Evolutionary conservation across 352 stramenopile genomes (phyloP).

Genomic region (Phytophthora niederhauseri): DNA sequence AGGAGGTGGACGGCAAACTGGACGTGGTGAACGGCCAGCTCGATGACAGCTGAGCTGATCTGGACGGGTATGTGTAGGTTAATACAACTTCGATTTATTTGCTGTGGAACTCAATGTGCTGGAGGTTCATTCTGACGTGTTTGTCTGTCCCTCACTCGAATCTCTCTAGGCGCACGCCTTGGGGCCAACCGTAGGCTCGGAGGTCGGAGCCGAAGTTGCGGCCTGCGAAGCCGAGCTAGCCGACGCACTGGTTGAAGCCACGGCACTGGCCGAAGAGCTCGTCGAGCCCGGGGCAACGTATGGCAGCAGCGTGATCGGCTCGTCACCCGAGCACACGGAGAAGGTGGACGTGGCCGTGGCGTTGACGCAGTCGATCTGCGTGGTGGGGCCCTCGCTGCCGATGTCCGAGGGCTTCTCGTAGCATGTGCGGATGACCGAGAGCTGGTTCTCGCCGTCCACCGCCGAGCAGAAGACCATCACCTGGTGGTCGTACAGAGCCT

Average conservation of each 20-base stretch:
- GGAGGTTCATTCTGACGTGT: neutral
- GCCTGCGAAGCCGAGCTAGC: constrained; percentile 2
- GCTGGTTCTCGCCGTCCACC: constrained; percentile 59
- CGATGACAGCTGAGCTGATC: neutral
- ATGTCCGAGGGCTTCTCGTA: constrained; percentile 49
- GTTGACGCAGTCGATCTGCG: constrained; percentile 58
- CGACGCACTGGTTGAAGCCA: neutral
- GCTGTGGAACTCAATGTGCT: neutral
- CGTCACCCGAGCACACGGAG: constrained; percentile 46
- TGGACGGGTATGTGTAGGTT: neutral
- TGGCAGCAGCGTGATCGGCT: constrained; percentile 52
- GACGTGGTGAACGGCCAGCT: neutral
- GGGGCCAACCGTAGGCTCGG: constrained; percentile 5
- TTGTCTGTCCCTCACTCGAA: neutral
- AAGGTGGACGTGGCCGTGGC: constrained; percentile 55
- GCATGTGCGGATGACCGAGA: constrained; percentile 75
- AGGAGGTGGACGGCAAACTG: constrained; percentile 5
- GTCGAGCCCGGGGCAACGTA: constrained; percentile 41
- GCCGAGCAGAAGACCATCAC: constrained; percentile 75
- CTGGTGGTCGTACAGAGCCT: constrained; percentile 60
- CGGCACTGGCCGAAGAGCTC: neutral
- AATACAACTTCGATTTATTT: neutral
- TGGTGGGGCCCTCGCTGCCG: constrained; percentile 41
- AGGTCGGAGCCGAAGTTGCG: constrained; percentile 12
- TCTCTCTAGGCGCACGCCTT: constrained; percentile 21